phyloP scores from a whole-genome alignment of 371 early-diverging fungal genomes.

The Cokeromyces recurvatus region DNA sequence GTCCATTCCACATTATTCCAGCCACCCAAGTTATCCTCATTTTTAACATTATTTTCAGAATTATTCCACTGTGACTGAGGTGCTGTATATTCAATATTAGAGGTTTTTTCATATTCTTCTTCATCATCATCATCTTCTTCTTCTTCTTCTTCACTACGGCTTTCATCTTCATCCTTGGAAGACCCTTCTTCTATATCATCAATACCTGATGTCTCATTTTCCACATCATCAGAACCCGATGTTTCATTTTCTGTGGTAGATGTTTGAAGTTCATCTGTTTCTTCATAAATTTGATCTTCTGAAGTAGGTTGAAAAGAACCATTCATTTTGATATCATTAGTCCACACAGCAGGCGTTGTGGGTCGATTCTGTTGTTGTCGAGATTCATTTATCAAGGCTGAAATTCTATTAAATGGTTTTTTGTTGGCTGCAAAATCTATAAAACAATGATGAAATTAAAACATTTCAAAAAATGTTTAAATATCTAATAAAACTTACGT shows the following conservation, averaged over 20 bases:
- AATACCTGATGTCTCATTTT: too few species aligned
- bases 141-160: background rate
- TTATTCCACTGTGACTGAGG: background rate
- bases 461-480: too few species aligned
- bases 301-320: too few species aligned
- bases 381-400: too few species aligned
- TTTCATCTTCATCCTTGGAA: background rate
- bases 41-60: background rate
- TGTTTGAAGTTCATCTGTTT: too few species aligned
- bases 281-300: too few species aligned
- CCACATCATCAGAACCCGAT: too few species aligned
- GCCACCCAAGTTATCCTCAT: conserved; percentile 18
- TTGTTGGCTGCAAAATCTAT: background rate
- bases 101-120: background rate
- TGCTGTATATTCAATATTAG: background rate
- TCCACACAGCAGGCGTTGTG: conserved; percentile 15
- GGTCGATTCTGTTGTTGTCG: conserved; percentile 6
- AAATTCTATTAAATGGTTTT: too few species aligned
- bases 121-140: background rate
- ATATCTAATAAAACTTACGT: too few species aligned
- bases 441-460: background rate
- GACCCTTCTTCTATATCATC: background rate
- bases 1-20: too few species aligned
- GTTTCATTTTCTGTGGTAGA: too few species aligned
- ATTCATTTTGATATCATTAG: background rate